Evolutionary conservation across 805 yeast genomes (phyloP), one percentile per base, ranked within the genome.

Genomic region (Saccharomycopsis oosterbeekiorum): DNA sequence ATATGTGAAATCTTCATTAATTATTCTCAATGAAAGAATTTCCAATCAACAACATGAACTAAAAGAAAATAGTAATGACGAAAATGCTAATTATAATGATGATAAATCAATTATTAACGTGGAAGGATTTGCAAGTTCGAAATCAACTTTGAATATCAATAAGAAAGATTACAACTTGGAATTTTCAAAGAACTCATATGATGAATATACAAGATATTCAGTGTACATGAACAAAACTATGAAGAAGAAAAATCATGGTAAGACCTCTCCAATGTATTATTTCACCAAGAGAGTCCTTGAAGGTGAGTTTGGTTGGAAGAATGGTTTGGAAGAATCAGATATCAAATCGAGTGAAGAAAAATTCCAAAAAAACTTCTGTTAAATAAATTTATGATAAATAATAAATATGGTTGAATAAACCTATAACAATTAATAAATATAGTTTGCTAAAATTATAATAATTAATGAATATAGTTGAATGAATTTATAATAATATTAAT

Each of bases 181-280:
- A 69, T 91, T 93, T 70, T 96, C 89, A 69, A 80, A 86, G 4
- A 84, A 80, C 5, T 83, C 96, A 0, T 83, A 80, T 65, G 99
- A 94, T 74, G 86, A 85, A 65, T 90, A 88, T 68, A 80, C 89
- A 1, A 78, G 96, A 57, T 79, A 78, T 64, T 74, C 84, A 0
- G 75, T 82, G 14, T 60, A 47, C 34, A 36, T 37, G 19, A 50
- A 71, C 59, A 73, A 75, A 11, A 40, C 60, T 5, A 67, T 68
- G 58, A 39, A 57, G 47, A 57, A 57, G 17, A 42, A 47, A 10
- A 68, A 63, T n/a, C 71, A 67, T 9, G 76, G 73, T 21, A 77
- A 73, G 65, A 65, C 70, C 8, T 67, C 71, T 3, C 65, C 70
- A 11, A 71, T 83, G 56, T 68, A 68, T 51, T 73, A 70, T 12